Evolutionary conservation across 2,329 filamentous ascomycete species (phyloP).

Genomic region (Dactylellina drechsleri): DNA sequence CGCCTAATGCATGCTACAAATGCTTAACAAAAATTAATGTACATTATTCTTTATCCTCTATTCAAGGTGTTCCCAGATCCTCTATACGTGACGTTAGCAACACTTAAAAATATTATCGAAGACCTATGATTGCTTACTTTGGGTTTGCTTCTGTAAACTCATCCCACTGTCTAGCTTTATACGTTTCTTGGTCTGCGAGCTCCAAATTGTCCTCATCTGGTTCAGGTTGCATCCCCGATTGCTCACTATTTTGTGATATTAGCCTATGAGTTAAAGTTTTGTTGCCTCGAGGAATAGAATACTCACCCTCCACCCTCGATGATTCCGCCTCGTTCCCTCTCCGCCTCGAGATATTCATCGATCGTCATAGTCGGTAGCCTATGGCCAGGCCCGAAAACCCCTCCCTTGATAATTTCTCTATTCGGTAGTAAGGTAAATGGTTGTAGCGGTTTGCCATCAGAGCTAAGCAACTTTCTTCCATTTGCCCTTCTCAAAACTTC

Average conservation of each 20-base stretch:
- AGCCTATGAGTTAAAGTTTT: neutral
- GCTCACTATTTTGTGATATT: conserved; percentile 49
- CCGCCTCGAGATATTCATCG: conserved; percentile 96
- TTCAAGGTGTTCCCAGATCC: conserved; percentile 86
- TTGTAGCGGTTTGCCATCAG: conserved; percentile 82
- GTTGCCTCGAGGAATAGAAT: conserved; percentile 61
- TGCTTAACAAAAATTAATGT: conserved; percentile 9
- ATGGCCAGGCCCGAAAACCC: conserved; percentile 89
- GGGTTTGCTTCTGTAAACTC: conserved; percentile 92
- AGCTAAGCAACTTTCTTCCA: conserved; percentile 78
- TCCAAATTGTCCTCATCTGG: conserved; percentile 90
- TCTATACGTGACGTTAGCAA: conserved; percentile 57
- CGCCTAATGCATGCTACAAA: conserved; percentile 38
- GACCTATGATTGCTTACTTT: conserved; percentile 63
- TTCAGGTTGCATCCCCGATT: conserved; percentile 70
- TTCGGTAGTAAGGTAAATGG: conserved; percentile 87
- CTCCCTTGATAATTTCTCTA: conserved; percentile 77
- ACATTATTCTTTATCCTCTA: conserved; percentile 66
- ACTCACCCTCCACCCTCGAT: conserved; percentile 88
- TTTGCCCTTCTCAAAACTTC: conserved; percentile 64
- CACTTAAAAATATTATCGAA: neutral
- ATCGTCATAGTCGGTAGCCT: conserved; percentile 97
- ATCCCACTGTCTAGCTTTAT: conserved; percentile 95
- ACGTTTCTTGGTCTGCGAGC: conserved; percentile 86
- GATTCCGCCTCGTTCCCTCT: conserved; percentile 82